Percentiles rank a stretch among this genome's conserved stretches.
phyloP scores from a whole-genome alignment of 2,329 filamentous ascomycete species.

The Aspergillus fischeri region DNA sequence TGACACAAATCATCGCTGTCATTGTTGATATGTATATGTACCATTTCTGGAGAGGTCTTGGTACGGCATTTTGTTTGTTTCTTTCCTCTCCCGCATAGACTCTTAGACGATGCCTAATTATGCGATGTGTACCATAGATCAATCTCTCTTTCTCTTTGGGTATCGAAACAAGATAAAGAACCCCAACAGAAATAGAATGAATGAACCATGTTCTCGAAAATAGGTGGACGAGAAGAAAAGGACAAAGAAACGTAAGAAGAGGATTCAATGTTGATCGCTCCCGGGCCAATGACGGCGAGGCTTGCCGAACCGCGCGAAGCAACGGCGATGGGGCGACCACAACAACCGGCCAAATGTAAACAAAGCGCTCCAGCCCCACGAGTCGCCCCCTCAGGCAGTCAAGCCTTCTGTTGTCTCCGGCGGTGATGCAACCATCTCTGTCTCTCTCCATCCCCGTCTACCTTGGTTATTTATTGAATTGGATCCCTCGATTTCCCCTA shows the following conservation, averaged over 20 bases:
- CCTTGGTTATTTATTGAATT: neutral
- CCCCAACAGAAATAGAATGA: neutral
- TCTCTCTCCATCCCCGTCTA: slow-evolving; percentile 8
- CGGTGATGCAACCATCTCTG: slow-evolving; percentile 1
- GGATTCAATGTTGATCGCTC: neutral
- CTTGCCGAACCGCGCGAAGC: neutral
- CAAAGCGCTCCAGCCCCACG: slow-evolving; percentile 17
- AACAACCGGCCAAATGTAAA: slow-evolving; percentile 16
- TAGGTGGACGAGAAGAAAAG: slow-evolving; percentile 1
- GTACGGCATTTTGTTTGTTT: slow-evolving; percentile 2
- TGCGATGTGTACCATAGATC: neutral
- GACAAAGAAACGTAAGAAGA: neutral
- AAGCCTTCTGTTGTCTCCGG: slow-evolving; percentile 5
- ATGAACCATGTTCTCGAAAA: neutral
- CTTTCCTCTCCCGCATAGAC: slow-evolving; percentile 4
- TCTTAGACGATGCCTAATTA: slow-evolving; percentile 7
- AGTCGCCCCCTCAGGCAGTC: neutral
- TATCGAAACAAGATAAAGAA: neutral
- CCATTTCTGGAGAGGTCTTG: slow-evolving; percentile 1
- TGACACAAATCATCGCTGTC: slow-evolving; percentile 1
- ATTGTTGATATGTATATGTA: slow-evolving; percentile 3
- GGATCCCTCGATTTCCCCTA: slow-evolving; percentile 10
- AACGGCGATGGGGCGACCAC: neutral
- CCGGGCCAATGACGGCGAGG: neutral
- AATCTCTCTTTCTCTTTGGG: neutral